Evolutionary conservation across 305 asterid species (phyloP).

Genomic region (Fraxinus sp.): DNA sequence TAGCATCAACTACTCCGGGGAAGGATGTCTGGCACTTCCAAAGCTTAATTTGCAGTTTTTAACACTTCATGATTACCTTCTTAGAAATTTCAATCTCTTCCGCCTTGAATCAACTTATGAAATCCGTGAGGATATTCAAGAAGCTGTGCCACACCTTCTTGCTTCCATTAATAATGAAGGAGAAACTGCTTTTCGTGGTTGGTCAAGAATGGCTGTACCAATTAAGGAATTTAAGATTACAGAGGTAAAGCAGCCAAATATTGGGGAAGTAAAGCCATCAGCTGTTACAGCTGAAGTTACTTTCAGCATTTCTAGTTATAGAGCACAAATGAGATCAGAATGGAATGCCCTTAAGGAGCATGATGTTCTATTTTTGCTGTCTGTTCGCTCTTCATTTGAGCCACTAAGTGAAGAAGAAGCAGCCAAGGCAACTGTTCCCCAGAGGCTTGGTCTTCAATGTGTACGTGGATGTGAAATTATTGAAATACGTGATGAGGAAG

Average conservation of each 20-base stretch:
- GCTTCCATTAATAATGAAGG: conserved; percentile 86
- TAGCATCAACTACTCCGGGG: conserved; percentile 96
- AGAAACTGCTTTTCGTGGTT: conserved; percentile 94
- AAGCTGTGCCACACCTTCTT: conserved; percentile 96
- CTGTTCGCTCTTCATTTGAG: conserved; percentile 83
- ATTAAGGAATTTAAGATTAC: conserved; percentile 73
- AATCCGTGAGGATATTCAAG: conserved; percentile 98
- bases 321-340: conserved; percentile 90
- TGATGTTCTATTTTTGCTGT: conserved; percentile 86
- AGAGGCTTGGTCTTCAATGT: conserved; percentile 88
- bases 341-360: conserved; percentile 98
- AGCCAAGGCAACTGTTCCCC: conserved; percentile 79
- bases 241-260: conserved; percentile 88
- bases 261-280: conserved; percentile 96
- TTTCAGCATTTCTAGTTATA: conserved; percentile 89
- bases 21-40: conserved; percentile 98
- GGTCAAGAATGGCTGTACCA: conserved; percentile 99
- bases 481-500: conserved; percentile 95
- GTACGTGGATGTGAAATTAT: conserved; percentile 98
- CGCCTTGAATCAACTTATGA: conserved; percentile 98
- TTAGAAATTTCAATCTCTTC: conserved; percentile 93
- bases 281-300: conserved; percentile 86
- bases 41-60: conserved; percentile 92
- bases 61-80: conserved; percentile 95
- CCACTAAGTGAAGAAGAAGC: conserved; percentile 91